Percentiles rank a stretch among this genome's conserved stretches.
These are phyloP conservation scores for Arthrocladium fulminans DNA, from an alignment of 2,329 filamentous ascomycete species.

Conservation along the genomic window DNA sequence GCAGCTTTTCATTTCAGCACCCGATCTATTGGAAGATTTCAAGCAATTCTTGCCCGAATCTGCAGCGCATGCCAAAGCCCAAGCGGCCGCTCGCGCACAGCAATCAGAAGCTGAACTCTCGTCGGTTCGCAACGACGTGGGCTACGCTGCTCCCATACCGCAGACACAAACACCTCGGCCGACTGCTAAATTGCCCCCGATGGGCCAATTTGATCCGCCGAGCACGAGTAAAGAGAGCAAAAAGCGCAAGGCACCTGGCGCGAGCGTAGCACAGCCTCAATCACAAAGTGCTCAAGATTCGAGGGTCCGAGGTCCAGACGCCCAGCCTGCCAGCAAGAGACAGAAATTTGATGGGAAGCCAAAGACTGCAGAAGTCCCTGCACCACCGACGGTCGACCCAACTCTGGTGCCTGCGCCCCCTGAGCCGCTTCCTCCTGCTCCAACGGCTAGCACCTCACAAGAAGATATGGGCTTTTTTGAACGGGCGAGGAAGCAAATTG, in stretches of 20 bases:
- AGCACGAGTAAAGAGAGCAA: constrained; percentile 85
- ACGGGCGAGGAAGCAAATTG: constrained; percentile 89
- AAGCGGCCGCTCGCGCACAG: constrained; percentile 46
- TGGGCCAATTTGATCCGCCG: constrained; percentile 83
- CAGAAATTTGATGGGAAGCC: constrained; percentile 73
- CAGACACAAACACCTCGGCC: constrained; percentile 44
- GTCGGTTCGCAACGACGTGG: constrained; percentile 49
- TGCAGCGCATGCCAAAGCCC: constrained; percentile 58
- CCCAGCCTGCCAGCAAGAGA: constrained; percentile 71
- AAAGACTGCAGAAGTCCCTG: constrained; percentile 48
- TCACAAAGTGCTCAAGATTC: constrained; percentile 27
- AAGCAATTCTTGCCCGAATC: constrained; percentile 97
- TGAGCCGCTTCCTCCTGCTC: constrained; percentile 71
- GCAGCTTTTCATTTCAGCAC: constrained; percentile 81
- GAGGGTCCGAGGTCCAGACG: constrained; percentile 20
- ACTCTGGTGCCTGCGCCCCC: constrained; percentile 82
- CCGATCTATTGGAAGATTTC: constrained; percentile 93
- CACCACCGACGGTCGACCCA: constrained; percentile 48
- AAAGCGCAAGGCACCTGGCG: constrained; percentile 58
- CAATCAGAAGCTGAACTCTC: constrained; percentile 61
- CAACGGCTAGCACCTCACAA: constrained; percentile 61
- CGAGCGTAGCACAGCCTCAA: constrained; percentile 27
- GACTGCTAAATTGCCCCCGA: constrained; percentile 70
- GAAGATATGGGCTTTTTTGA: constrained; percentile 95
- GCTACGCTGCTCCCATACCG: constrained; percentile 34